Evolutionary conservation across 768 basidiomycete species (phyloP).

Genomic region (Stropharia rugosoannulata): DNA sequence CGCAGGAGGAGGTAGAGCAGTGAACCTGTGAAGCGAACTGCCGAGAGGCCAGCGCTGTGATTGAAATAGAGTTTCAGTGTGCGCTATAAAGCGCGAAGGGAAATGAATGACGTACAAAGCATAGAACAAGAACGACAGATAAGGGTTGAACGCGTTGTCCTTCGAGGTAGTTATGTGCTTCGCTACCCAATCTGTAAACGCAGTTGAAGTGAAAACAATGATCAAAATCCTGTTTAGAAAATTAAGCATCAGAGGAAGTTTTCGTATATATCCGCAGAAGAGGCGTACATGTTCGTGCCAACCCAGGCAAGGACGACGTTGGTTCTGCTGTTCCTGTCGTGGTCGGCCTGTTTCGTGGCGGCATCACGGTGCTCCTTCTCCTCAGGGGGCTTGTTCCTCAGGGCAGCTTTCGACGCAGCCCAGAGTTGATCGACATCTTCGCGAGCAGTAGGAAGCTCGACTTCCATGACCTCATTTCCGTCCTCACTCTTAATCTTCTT

Average conservation of each 20-base stretch:
- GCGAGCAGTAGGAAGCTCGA: slow-evolving; percentile 75
- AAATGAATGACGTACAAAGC: slow-evolving; percentile 36
- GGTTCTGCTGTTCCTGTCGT: slow-evolving; percentile 79
- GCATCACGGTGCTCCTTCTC: slow-evolving; percentile 83
- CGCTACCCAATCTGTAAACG: slow-evolving; percentile 74
- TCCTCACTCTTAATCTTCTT: slow-evolving; percentile 85
- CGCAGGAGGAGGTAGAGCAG: slow-evolving; percentile 77
- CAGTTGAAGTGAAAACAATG: slow-evolving; percentile 71
- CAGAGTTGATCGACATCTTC: slow-evolving; percentile 91
- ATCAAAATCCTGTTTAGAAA: slow-evolving; percentile 56
- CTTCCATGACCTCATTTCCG: slow-evolving; percentile 86
- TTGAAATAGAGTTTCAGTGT: slow-evolving; percentile 8
- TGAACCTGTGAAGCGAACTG: slow-evolving; percentile 79
- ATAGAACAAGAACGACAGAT: slow-evolving; percentile 80
- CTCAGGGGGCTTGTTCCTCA: slow-evolving; percentile 67
- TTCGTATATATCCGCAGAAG: too few species aligned
- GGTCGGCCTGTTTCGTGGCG: slow-evolving; percentile 87
- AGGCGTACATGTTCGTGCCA: slow-evolving; percentile 73
- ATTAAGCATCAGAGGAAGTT: slow-evolving; percentile 2
- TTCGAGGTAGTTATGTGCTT: slow-evolving; percentile 48
- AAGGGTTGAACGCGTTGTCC: slow-evolving; percentile 79
- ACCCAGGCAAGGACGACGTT: slow-evolving; percentile 85
- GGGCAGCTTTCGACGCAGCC: slow-evolving; percentile 69
- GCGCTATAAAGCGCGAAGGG: slow-evolving; percentile 6
- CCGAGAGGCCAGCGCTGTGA: slow-evolving; percentile 74